A percentile compares a stretch with the other conserved stretches of the same genome.
Conservation (phyloP, 352 stramenopile genomes). For the Pythium myriotylum region DNA sequence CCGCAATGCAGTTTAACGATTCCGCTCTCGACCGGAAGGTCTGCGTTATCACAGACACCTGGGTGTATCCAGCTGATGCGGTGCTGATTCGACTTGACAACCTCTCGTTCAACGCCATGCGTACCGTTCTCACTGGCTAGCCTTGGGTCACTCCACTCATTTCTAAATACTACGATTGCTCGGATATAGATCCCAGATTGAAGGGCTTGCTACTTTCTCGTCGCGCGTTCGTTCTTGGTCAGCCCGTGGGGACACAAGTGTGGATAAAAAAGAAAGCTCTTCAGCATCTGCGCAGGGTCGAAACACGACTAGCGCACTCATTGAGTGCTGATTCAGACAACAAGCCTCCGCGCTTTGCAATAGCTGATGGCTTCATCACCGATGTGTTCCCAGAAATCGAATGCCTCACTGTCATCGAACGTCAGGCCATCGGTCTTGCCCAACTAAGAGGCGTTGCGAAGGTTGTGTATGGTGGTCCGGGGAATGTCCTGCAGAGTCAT, state of each 20-base stretch:
- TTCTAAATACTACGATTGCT: constrained; percentile 26
- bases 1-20: background rate
- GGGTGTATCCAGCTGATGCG: constrained; percentile 1
- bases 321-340: constrained; percentile 16
- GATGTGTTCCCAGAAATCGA: constrained; percentile 21
- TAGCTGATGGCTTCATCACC: constrained; percentile 31
- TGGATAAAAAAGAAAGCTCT: constrained; percentile 14
- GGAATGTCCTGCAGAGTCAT: constrained; percentile 31
- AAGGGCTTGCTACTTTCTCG: constrained; percentile 17
- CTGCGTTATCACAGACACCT: constrained; percentile 11
- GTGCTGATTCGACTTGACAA: background rate
- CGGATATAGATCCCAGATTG: constrained; percentile 8
- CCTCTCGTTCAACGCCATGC: constrained; percentile 10
- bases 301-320: constrained; percentile 17
- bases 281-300: constrained; percentile 12
- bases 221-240: constrained; percentile 2
- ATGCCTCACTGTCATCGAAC: constrained; percentile 17
- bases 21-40: constrained; percentile 10
- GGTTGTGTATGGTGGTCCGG: constrained; percentile 29
- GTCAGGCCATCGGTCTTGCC: constrained; percentile 21
- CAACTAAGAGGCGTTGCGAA: constrained; percentile 30
- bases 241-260: background rate
- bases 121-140: background rate
- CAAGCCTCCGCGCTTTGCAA: constrained; percentile 20
- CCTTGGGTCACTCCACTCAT: constrained; percentile 2